Evolutionary conservation across 2,329 filamentous ascomycete genomes (phyloP), one percentile per base, ranked within the genome.

Genomic region (Stenocarpella maydis): DNA sequence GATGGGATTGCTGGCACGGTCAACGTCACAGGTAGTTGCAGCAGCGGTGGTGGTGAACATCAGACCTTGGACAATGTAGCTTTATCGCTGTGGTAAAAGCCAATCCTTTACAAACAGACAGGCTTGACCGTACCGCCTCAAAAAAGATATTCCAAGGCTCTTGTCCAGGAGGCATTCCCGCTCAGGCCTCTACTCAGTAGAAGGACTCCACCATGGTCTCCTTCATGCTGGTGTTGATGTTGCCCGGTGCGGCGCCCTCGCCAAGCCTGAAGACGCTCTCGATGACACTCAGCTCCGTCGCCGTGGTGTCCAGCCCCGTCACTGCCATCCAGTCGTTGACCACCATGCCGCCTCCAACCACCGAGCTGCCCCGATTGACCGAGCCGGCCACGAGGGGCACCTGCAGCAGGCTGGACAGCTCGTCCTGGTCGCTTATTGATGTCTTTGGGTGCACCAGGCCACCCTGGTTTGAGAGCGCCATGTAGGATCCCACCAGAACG

Each of bases 191-290:
- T 87, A 49, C 76, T 87, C 87, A 99, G 85, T 99, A 99, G 85
- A 98, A 99, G 77, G 93, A 97, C 86, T 99, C 96, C 72, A 99
- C 96, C 89, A 99, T 97, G 74, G 94, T 96, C 81, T 98, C 95
- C 88, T 98, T 98, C 85, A 98, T 91, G 75, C 84, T 90, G 65
- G 90, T 92, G 80, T 93, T 93, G 83, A 95, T 94, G 76, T 88
- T 90, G 77, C 89, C 89, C 63, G 94, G 91, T 8, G 89, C 93
- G 74, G 90, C 87, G 66, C 93, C 94, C 85, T 98, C 95, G 73
- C 95, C 95, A 55, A 99, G 86, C 76, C 94, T 90, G 86, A 99
- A 99, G 73, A 99, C 95, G 76, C 91, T 95, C 87, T 99, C 96
- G 69, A 99, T 89, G 70, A 99, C 96, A 78, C 94, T 97, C 76